Conservation (phyloP, 1,139 yeast species). For the Candida dubliniensis region DNA sequence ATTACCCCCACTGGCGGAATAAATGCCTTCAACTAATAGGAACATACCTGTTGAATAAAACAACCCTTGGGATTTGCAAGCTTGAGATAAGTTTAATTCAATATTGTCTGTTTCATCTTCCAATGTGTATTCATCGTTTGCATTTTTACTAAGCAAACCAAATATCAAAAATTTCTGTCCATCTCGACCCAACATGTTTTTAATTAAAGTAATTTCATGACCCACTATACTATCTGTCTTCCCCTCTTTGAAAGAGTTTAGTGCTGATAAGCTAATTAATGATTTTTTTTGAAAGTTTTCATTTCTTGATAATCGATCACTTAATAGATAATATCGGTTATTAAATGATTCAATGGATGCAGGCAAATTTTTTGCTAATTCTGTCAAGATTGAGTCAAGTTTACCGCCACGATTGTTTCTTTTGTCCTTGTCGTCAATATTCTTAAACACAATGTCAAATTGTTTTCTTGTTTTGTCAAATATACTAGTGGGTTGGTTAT, state of each 20-base stretch:
- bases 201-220: constrained; percentile 69
- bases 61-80: constrained; percentile 64
- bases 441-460: constrained; percentile 40
- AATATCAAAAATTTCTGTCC: constrained; percentile 73
- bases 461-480: constrained; percentile 70
- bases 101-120: constrained; percentile 83
- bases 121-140: constrained; percentile 67
- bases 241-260: constrained; percentile 24
- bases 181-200: constrained; percentile 82
- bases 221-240: constrained; percentile 18
- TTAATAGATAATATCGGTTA: constrained; percentile 56
- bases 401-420: too few species aligned
- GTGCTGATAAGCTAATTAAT: constrained; percentile 38
- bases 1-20: constrained; percentile 59
- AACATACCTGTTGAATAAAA: constrained; percentile 80
- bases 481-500: constrained; percentile 61
- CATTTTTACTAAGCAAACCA: constrained; percentile 68
- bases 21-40: constrained; percentile 82
- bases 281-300: constrained; percentile 64
- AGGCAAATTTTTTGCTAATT: constrained; percentile 21
- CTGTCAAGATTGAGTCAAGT: constrained; percentile 10
- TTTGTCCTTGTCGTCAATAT: constrained; percentile 7
- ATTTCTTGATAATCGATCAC: constrained; percentile 73
- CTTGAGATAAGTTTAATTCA: constrained; percentile 66
- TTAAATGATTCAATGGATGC: constrained; percentile 29